A percentile compares a stretch with the other conserved stretches of the same genome.
Conservation (phyloP, 140 eudicot species). For the Artemisia princeps region DNA sequence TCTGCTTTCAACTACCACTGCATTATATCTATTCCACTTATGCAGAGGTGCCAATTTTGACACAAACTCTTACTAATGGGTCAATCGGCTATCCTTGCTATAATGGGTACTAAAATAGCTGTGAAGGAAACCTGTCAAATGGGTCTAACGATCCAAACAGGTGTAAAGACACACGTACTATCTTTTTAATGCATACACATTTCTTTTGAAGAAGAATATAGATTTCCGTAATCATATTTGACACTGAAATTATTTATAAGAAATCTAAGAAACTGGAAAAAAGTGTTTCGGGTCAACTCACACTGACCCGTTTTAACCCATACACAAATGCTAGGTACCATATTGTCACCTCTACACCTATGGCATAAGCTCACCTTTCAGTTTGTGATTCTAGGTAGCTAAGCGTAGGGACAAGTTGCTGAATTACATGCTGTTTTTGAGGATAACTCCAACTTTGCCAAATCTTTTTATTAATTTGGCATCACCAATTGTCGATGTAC, state of each 20-base stretch:
- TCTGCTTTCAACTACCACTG: background rate
- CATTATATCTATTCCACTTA: background rate
- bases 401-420: constrained; percentile 77
- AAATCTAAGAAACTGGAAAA: background rate
- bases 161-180: no score
- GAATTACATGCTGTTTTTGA: constrained; percentile 85
- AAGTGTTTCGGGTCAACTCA: background rate
- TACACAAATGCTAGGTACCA: background rate
- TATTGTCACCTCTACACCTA: background rate
- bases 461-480: constrained; percentile 91
- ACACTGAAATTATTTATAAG: background rate
- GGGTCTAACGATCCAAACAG: no score
- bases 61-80: background rate
- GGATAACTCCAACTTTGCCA: constrained; percentile 88
- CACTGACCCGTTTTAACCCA: background rate
- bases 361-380: constrained; percentile 17
- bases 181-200: no score
- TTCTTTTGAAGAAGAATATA: background rate
- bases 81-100: no score
- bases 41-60: background rate
- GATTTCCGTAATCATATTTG: background rate
- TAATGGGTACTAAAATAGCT: no score
- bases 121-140: no score
- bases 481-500: constrained; percentile 88
- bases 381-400: constrained; percentile 46